Conservation (phyloP, 2,329 filamentous ascomycete species). For the Diplodia mutila region DNA sequence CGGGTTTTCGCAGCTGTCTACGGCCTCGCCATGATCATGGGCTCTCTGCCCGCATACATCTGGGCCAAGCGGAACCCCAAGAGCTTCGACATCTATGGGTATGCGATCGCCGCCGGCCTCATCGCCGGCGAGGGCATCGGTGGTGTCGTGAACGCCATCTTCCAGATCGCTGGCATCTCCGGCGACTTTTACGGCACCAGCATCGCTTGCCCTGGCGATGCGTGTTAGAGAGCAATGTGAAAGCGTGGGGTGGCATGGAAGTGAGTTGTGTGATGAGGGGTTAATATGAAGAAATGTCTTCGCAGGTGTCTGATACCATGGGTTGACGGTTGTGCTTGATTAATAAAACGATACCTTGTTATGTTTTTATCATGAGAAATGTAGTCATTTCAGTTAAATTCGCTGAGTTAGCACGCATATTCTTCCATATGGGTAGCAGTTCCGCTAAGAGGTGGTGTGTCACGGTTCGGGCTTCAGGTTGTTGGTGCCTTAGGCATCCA, state of each 20-base stretch:
- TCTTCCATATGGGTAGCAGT: too few species aligned
- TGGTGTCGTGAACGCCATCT: slow-evolving; percentile 63
- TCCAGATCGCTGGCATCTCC: slow-evolving; percentile 51
- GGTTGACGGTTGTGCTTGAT: not conserved
- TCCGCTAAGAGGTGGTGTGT: too few species aligned
- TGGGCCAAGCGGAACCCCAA: slow-evolving; percentile 60
- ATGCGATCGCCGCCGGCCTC: slow-evolving; percentile 62
- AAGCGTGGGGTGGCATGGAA: not conserved
- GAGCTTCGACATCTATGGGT: slow-evolving; percentile 62
- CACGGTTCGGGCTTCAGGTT: too few species aligned
- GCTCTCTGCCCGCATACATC: slow-evolving; percentile 55
- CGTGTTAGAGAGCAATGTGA: not conserved
- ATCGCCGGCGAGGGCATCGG: slow-evolving; percentile 68
- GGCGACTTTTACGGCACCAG: slow-evolving; percentile 48
- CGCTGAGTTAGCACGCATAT: too few species aligned
- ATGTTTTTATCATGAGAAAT: not conserved
- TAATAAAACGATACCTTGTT: slow-evolving; percentile 2
- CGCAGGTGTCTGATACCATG: not conserved
- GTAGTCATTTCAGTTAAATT: not conserved
- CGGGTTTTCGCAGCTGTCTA: slow-evolving; percentile 47
- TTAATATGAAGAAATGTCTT: not conserved
- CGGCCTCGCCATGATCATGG: slow-evolving; percentile 62
- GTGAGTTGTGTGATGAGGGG: not conserved
- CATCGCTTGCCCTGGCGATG: slow-evolving; percentile 46
- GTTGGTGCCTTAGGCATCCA: too few species aligned